phyloP scores from a whole-genome alignment of 1,139 yeast species.

The Taphrina sp. region DNA sequence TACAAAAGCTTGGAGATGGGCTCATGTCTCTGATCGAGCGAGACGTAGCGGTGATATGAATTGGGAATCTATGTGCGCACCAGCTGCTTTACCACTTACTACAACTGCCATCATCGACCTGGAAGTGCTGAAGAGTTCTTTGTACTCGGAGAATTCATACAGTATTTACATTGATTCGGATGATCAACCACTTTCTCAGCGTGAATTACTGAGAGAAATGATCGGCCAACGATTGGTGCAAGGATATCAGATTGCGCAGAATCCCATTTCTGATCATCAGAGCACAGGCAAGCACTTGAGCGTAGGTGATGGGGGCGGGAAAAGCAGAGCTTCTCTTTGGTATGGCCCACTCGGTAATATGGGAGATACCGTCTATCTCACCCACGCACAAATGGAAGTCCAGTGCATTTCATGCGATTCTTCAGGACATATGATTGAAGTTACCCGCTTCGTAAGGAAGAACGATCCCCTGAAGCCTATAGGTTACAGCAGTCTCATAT shows the following conservation, averaged over 20 bases:
- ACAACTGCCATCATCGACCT: conserved; percentile 72
- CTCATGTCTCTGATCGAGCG: conserved; percentile 48
- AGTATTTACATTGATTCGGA: conserved; percentile 59
- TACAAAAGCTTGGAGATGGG: conserved; percentile 69
- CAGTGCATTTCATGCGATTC: conserved; percentile 72
- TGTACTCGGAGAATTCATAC: conserved; percentile 56
- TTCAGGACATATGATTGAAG: conserved; percentile 34
- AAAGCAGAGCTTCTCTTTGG: background rate
- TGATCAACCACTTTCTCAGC: conserved; percentile 54
- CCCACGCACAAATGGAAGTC: conserved; percentile 69
- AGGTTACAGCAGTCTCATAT: conserved; percentile 31
- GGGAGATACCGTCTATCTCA: conserved; percentile 68
- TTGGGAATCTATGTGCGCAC: conserved; percentile 90
- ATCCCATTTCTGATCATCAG: conserved; percentile 1
- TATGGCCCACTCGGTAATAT: conserved; percentile 49
- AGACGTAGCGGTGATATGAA: conserved; percentile 55
- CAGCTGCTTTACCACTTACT: conserved; percentile 85
- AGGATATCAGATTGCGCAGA: conserved; percentile 79
- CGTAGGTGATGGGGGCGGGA: background rate
- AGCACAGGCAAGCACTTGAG: background rate
- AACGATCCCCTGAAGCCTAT: conserved; percentile 26
- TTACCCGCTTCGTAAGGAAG: conserved; percentile 32
- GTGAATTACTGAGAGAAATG: conserved; percentile 79
- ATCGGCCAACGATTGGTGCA: conserved; percentile 73
- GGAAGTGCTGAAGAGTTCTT: conserved; percentile 53